Evolutionary conservation across 306 rosid genomes (phyloP), one percentile per base, ranked within the genome.

Genomic region (Sechiopsis laciniata): DNA sequence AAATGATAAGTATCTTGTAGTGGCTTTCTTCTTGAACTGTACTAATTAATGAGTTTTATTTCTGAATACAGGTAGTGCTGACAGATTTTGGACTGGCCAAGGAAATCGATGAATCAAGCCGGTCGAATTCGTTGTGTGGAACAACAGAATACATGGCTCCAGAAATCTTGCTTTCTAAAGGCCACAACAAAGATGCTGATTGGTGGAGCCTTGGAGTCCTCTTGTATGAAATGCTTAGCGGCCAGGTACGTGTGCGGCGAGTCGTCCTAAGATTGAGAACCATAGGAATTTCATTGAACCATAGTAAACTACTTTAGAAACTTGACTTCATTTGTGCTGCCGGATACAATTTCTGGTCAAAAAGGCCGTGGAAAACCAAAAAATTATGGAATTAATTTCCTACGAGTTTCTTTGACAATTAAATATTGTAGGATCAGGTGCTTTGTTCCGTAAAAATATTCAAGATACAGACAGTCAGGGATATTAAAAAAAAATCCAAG

Each of bases 91-190:
- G 98, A 78, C 78, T 90, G 77, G 94, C 98, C 4, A 94, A 90
- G 82, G 96, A 90, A 79, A 94, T 94, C 51, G 96, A 94, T 11
- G 89, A 86, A 73, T 87, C 82, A 0, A 89, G 88, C 57, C 86
- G 98, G 79, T 87, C 98, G 10, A 94, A 94, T 77, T 94, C 97
- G 40, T 16, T 94, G 86, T 94, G 97, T 57, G 98, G 98, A 55
- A 94, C 98, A 35, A 88, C 90, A 0, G 98, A 90, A 68, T 94
- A 90, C 74, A 94, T 94, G 98, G 96, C 98, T 82, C 98, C 98
- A 0, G 98, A 94, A 79, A 94, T 94, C 64, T 78, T 94, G 77
- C 71, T 81, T 57, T 87, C 84, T 55, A 90, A 87, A 81, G 98
- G 98, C 69, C 98, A 94, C 79, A 94, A 90, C 89, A 94, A 94